A percentile compares a stretch with the other conserved stretches of the same genome.
These are phyloP conservation scores for Pichia ethanolica DNA, from an alignment of 805 yeast genomes.

Conservation along the genomic window DNA sequence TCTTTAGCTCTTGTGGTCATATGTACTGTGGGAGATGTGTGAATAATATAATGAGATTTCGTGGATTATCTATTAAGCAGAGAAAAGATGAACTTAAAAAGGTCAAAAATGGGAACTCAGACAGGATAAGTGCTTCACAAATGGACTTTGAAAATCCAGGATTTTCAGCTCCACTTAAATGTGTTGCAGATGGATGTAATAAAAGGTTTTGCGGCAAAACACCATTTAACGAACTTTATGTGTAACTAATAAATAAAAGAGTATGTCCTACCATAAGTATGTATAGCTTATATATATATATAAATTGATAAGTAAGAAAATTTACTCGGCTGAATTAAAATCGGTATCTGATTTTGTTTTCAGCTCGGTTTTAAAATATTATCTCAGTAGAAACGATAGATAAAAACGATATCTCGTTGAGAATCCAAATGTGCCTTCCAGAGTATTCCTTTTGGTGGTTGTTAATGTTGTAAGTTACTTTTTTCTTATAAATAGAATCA, in stretches of 20 bases:
- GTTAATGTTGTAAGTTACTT: no score
- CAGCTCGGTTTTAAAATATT: no score
- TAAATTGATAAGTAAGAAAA: no score
- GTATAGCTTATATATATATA: no score
- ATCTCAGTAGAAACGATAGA: no score
- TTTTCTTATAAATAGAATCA: no score
- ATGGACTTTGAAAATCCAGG: conserved; percentile 34
- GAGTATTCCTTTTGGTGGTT: no score
- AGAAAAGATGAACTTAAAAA: conserved; percentile 3
- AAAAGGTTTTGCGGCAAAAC: conserved; percentile 36
- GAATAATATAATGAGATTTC: conserved; percentile 42
- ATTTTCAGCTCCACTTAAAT: conserved; percentile 47
- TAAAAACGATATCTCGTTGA: no score
- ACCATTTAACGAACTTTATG: conserved; percentile 48
- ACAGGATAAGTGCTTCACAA: conserved; percentile 13
- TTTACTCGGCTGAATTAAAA: no score
- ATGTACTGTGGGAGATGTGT: conserved; percentile 82
- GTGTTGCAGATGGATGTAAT: conserved; percentile 50
- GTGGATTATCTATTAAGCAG: conserved; percentile 8
- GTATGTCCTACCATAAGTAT: no score
- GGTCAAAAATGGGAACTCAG: conserved; percentile 19
- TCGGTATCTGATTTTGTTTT: no score
- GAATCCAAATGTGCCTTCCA: no score
- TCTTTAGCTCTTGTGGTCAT: conserved; percentile 72
- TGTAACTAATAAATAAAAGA: neutral